phyloP scores from a whole-genome alignment of 345 rosid genomes.

The Salix viminalis region DNA sequence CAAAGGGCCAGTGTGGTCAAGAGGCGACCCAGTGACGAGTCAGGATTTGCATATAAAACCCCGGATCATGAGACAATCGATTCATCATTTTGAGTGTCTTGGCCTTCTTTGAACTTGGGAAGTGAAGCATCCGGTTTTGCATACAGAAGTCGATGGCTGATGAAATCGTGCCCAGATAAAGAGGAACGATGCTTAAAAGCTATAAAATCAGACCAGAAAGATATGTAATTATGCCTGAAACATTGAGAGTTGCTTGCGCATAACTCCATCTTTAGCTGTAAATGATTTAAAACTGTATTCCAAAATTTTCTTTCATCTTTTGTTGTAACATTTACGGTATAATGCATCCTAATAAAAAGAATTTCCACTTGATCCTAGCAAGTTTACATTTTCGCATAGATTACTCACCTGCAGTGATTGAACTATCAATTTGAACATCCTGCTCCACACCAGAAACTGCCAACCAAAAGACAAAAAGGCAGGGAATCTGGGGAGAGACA shows the following conservation, averaged over 20 bases:
- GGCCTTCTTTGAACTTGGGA: constrained; percentile 6
- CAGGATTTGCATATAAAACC: constrained; percentile 73
- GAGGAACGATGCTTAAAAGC: background rate
- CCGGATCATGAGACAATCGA: constrained; percentile 84
- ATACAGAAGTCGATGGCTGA: constrained; percentile 4
- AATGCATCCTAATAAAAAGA: constrained; percentile 3
- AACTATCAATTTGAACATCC: background rate
- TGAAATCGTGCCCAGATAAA: background rate
- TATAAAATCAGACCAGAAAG: background rate
- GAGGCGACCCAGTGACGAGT: constrained; percentile 81
- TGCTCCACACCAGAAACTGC: constrained; percentile 5
- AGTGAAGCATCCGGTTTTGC: constrained; percentile 13
- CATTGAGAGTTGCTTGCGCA: background rate
- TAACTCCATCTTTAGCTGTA: background rate
- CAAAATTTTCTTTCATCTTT: background rate
- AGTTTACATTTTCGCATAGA: background rate
- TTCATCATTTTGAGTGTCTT: constrained; percentile 38
- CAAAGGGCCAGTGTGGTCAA: constrained; percentile 87
- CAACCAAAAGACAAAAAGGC: background rate
- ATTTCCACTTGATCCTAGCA: background rate
- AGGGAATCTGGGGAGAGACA: background rate
- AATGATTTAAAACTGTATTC: constrained; percentile 10
- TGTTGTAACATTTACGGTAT: background rate
- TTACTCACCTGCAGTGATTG: background rate
- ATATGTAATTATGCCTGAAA: constrained; percentile 26